phyloP scores from a whole-genome alignment of 2,329 filamentous ascomycete species.

The Phaeosphaeriaceae sp. region DNA sequence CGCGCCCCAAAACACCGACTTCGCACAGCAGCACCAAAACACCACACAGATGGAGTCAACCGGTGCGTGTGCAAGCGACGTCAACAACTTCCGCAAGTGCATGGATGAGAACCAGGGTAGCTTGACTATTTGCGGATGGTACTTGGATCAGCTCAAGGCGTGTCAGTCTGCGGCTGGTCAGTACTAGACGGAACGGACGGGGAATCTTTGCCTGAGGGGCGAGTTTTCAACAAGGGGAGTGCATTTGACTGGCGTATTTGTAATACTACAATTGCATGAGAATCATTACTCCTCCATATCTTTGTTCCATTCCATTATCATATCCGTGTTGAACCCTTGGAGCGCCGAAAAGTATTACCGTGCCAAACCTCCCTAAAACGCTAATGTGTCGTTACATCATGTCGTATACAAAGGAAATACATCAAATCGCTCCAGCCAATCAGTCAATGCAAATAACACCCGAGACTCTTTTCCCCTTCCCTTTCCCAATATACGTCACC shows the following conservation, averaged over 20 bases:
- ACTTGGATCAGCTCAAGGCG: constrained; percentile 85
- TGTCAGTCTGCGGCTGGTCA: constrained; percentile 56
- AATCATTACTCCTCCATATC: constrained; percentile 10
- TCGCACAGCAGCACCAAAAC: constrained; percentile 30
- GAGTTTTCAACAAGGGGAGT: background rate
- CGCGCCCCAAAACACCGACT: constrained; percentile 44
- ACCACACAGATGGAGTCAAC: constrained; percentile 49
- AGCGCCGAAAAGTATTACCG: too few relatives aligned
- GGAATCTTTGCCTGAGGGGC: too few relatives aligned
- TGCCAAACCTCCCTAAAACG: too few relatives aligned
- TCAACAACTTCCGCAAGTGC: constrained; percentile 89
- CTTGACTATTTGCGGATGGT: constrained; percentile 97
- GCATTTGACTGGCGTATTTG: constrained; percentile 7
- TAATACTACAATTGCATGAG: constrained; percentile 20
- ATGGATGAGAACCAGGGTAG: constrained; percentile 95
- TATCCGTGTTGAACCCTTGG: too few relatives aligned
- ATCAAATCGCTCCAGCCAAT: background rate
- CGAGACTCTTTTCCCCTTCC: constrained; percentile 8
- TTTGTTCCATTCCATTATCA: too few relatives aligned
- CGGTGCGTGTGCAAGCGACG: constrained; percentile 72
- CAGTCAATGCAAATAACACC: constrained; percentile 2
- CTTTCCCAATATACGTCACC: constrained; percentile 9
- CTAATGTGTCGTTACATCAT: too few relatives aligned
- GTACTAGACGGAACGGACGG: constrained; percentile 48
- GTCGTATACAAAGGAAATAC: too few relatives aligned